Evolutionary conservation across 78 protist species (phyloP), one percentile per base, ranked within the genome.

Genomic region (Dictyostelium purpureum): DNA sequence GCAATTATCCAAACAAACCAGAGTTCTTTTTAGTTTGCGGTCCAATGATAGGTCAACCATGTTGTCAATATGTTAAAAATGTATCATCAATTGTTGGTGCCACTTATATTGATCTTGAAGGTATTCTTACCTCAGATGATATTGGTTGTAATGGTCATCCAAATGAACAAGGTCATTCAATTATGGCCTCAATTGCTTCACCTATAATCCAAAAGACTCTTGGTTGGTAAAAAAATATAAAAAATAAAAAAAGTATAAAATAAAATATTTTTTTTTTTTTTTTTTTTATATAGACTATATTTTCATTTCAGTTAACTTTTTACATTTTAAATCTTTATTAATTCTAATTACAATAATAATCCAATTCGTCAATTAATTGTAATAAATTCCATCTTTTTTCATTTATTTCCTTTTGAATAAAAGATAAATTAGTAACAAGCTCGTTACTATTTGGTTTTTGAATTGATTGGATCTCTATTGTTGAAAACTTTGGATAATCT

Each of bases 61-160:
- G 93, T 76, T 76, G 81, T 42, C 40, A 43, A 7, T 88, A 88
- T n/a, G 54, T 88, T 38, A 45, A 77, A 61, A 88, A 74, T 28
- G 93, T 88, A 5, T 14, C 77, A 18, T 16, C 24, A 28, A 6
- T 49, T 0, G 43, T 47, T 24, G 65, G 65, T 35, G 63, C 83
- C 14, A 54, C 49, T 38, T 88, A 56, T 43, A 77, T 88, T 43
- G 93, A 76, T 33, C 19, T 77, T 0, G 54, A 47, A 42, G 33
- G 31, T 24, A 56, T 88, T 31, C 65, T 38, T 24, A 31, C 28
- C 24, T 33, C 77, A 6, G 11, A 19, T 45, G 93, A 88, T 56
- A 43, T 28, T 47, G 93, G 93, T 76, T 88, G 93, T 28, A 16
- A 75, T 74, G 81, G 83, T 42, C 93, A 88, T 28, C 93, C 93